Percentiles rank a stretch among this genome's conserved stretches.
Conservation (phyloP, 2,329 filamentous ascomycete species). For the Pseudogymnoascus sp. region DNA sequence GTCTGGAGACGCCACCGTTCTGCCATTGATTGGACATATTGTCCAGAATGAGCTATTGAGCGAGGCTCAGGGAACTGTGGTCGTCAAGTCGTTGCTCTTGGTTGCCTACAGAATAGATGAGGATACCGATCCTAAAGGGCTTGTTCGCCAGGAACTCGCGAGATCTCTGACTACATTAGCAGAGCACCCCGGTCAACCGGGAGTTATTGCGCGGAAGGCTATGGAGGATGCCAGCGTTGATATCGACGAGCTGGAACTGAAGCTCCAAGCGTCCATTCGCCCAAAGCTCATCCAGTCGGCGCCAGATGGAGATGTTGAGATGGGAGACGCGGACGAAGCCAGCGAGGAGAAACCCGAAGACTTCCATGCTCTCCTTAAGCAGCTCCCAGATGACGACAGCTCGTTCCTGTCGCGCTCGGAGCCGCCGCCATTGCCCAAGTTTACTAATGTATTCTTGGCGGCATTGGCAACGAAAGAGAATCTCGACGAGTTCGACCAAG, state of each 20-base stretch:
- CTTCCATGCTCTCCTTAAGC: constrained; percentile 18
- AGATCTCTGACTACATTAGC: constrained; percentile 59
- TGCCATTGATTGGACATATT: constrained; percentile 53
- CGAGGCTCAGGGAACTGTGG: constrained; percentile 53
- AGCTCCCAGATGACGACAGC: constrained; percentile 31
- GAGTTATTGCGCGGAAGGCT: constrained; percentile 56
- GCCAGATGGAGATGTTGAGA: constrained; percentile 42
- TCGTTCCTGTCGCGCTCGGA: constrained; percentile 46
- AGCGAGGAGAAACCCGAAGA: constrained; percentile 23
- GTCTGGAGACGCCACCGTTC: constrained; percentile 48
- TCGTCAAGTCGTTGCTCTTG: constrained; percentile 57
- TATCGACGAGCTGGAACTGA: constrained; percentile 66
- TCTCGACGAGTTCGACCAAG: constrained; percentile 33
- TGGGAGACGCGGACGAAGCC: constrained; percentile 34
- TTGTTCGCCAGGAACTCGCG: constrained; percentile 55
- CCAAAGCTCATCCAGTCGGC: constrained; percentile 43
- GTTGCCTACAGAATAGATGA: constrained; percentile 51
- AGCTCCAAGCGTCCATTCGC: constrained; percentile 61
- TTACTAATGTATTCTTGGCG: constrained; percentile 50
- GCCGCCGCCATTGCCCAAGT: constrained; percentile 36
- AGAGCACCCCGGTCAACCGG: constrained; percentile 48
- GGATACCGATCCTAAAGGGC: constrained; percentile 43
- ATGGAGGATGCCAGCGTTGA: constrained; percentile 62
- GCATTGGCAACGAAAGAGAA: constrained; percentile 39
- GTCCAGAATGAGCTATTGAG: constrained; percentile 52